phyloP scores from a whole-genome alignment of 176 grass and related monocot genomes.

The Elaeis guineensis region DNA sequence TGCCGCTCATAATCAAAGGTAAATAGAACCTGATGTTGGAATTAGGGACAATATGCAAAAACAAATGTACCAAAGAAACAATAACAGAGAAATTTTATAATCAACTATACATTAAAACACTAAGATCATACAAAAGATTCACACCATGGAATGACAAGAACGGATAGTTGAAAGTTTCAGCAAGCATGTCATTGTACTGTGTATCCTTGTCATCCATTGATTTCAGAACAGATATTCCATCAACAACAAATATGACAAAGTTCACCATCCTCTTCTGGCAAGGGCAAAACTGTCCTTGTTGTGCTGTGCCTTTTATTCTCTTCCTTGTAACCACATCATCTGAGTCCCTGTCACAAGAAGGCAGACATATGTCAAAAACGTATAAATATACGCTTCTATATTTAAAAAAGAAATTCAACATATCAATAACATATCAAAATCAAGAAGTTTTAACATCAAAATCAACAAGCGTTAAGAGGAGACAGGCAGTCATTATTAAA shows the following conservation, averaged over 20 bases:
- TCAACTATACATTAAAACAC: no score
- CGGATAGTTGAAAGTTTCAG: slow-evolving; percentile 49
- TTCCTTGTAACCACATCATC: slow-evolving; percentile 23
- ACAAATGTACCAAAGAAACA: background rate
- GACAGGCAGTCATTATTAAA: no score
- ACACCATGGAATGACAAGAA: slow-evolving; percentile 70
- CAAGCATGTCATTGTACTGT: slow-evolving; percentile 39
- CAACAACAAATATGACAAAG: slow-evolving; percentile 69
- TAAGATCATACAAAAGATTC: background rate
- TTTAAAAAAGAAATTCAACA: no score
- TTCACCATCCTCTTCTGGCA: slow-evolving; percentile 64
- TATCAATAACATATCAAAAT: no score
- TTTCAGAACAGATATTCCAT: slow-evolving; percentile 44
- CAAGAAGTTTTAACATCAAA: no score
- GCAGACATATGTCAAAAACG: background rate
- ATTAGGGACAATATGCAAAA: no score
- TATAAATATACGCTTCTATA: no score
- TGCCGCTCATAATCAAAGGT: no score
- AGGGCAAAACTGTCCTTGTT: slow-evolving; percentile 27
- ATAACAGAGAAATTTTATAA: background rate
- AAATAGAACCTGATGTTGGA: no score
- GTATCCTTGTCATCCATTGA: slow-evolving; percentile 27
- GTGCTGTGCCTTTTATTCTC: slow-evolving; percentile 31
- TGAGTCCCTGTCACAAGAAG: slow-evolving; percentile 31
- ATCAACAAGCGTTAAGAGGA: no score